These are phyloP conservation scores for Cystobasidiaceae sp. DNA, from an alignment of 1,284 basidiomycete genomes.

Conservation along the genomic window DNA sequence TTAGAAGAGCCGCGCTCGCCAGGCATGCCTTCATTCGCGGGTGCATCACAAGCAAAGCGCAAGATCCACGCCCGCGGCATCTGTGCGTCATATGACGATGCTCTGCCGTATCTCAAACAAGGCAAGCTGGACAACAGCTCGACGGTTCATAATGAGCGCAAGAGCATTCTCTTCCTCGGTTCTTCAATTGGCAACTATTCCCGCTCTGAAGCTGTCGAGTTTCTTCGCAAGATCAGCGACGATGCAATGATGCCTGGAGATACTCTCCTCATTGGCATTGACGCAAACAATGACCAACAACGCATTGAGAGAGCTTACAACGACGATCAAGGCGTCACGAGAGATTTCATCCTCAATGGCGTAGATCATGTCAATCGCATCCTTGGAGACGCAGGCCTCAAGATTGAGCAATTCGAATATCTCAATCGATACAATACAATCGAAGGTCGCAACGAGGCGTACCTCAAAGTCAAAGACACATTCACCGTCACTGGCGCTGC, in stretches of 20 bases:
- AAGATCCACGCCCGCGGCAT: slow-evolving; percentile 73
- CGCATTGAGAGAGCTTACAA: slow-evolving; percentile 77
- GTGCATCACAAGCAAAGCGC: not conserved
- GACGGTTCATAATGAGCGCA: slow-evolving; percentile 11
- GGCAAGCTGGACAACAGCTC: slow-evolving; percentile 47
- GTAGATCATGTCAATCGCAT: slow-evolving; percentile 54
- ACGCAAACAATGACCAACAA: slow-evolving; percentile 66
- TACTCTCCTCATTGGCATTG: slow-evolving; percentile 67
- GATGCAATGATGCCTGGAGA: slow-evolving; percentile 58
- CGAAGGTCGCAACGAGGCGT: slow-evolving; percentile 55
- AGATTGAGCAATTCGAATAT: slow-evolving; percentile 73
- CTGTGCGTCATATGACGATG: slow-evolving; percentile 84
- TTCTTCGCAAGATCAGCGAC: slow-evolving; percentile 67
- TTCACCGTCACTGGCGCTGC: slow-evolving; percentile 25
- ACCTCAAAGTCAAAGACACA: slow-evolving; percentile 61
- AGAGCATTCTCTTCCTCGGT: slow-evolving; percentile 75
- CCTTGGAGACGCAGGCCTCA: slow-evolving; percentile 50
- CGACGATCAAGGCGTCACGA: slow-evolving; percentile 68
- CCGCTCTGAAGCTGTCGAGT: slow-evolving; percentile 65
- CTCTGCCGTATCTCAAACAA: slow-evolving; percentile 54
- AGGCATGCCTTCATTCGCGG: no score
- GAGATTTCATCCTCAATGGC: slow-evolving; percentile 85
- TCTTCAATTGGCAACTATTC: slow-evolving; percentile 89
- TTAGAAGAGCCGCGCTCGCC: no score
- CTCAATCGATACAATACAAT: slow-evolving; percentile 67